Evolutionary conservation across 1,284 basidiomycete species (phyloP), one percentile per base, ranked within the genome.

Genomic region (Tetrapyrgos nigripes): DNA sequence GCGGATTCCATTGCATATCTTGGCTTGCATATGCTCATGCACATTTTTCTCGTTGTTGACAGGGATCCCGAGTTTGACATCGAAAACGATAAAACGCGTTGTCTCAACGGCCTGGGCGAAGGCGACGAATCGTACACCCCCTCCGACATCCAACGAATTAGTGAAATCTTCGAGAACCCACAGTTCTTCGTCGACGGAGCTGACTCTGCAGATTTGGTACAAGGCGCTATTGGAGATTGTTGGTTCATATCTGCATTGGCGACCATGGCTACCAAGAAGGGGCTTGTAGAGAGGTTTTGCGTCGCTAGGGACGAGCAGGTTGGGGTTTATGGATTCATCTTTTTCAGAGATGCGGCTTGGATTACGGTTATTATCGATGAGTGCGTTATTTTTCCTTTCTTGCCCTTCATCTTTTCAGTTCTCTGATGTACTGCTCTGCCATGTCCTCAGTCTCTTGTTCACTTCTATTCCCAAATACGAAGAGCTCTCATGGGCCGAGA

Each of bases 301-400:
- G 80, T 83, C 28, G 80, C 76, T 35, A 70, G 78, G 31, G 81
- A 85, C 58, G 80, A 82, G 62, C 61, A 77, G 64, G 79, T 83
- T n/a, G 83, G 83, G 3, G 77, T 85, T 8, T 85, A 85, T 63
- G 83, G 83, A 6, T 84, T 83, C 64, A 79, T 83, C 47, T 83
- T 84, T 68, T 83, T 80, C 68, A 70, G 78, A 17, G 80, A 84
- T 58, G 71, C 71, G 24, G 59, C 65, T 23, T 80, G 78, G 78
- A 77, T 77, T 10, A 74, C 69, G 2, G 73, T 79, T 9, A 73
- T 83, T 47, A 77, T 83, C 58, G 82, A 83, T 60, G 82, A 84
- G 81, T 82, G 40, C 55, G 62, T 50, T 27, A n/a, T n/a, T 52
- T 43, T 17, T n/a, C 17, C 26, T 27, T 17, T n/a, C 24, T 29